Conservation (phyloP, 2,329 filamentous ascomycete species). For the Colletotrichum truncatum region DNA sequence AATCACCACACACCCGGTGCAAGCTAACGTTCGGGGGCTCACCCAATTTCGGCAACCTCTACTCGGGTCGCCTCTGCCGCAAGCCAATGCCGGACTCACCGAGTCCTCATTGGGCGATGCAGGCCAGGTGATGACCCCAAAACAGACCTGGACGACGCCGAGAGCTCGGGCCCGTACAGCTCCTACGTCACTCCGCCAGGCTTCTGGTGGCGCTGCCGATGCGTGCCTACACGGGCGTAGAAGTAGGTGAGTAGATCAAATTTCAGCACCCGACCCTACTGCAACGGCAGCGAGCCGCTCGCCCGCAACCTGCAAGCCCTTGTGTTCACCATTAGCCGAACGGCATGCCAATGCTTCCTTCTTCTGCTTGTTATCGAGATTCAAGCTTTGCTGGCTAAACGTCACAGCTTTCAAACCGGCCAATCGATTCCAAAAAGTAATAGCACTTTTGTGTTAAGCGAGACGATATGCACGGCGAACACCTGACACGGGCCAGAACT, state of each 20-base stretch:
- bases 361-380: not conserved
- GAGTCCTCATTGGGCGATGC: constrained; percentile 6
- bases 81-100: constrained; percentile 12
- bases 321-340: not conserved
- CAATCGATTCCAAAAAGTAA: not conserved
- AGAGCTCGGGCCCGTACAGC: constrained; percentile 2
- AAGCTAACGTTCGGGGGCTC: not conserved
- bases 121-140: constrained; percentile 11
- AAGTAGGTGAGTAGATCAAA: too few relatives aligned
- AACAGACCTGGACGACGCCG: not conserved
- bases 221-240: not conserved
- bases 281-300: not conserved
- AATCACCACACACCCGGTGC: not conserved
- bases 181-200: not conserved
- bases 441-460: not conserved
- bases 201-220: not conserved
- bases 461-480: constrained; percentile 15
- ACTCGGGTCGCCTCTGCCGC: not conserved
- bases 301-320: not conserved
- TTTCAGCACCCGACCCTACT: not conserved
- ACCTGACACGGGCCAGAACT: constrained; percentile 6
- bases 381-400: not conserved
- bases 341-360: not conserved
- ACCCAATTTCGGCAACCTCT: not conserved
- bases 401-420: not conserved